These are phyloP conservation scores for Polyporus tsugae DNA, from an alignment of 1,284 basidiomycete species.

Conservation along the genomic window DNA sequence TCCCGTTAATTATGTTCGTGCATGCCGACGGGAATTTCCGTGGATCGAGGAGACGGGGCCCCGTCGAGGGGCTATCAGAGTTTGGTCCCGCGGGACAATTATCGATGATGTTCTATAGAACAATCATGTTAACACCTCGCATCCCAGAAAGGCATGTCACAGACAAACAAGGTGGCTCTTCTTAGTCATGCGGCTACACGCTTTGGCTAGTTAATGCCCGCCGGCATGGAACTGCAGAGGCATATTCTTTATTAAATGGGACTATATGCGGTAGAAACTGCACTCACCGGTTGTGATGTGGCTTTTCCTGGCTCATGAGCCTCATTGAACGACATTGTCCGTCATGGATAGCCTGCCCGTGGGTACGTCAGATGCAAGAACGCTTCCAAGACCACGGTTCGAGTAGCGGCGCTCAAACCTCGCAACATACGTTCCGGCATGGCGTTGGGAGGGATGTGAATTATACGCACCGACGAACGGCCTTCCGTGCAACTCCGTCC, in stretches of 20 bases:
- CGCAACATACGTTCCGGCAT: not conserved
- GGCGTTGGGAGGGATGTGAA: not conserved
- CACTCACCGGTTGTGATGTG: not conserved
- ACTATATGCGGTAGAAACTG: not conserved
- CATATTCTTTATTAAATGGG: constrained; percentile 3
- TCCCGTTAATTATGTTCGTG: constrained; percentile 30
- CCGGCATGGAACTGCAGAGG: not conserved
- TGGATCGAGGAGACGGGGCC: constrained; percentile 10
- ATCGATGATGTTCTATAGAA: constrained; percentile 13
- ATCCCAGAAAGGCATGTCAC: constrained; percentile 7
- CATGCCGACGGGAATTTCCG: constrained; percentile 16
- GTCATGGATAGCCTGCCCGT: not conserved
- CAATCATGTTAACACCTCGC: not conserved
- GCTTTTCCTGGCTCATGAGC: not conserved
- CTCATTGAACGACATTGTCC: not conserved
- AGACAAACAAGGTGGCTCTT: constrained; percentile 3
- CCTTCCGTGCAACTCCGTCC: not conserved
- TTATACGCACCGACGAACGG: not conserved
- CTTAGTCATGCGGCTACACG: constrained; percentile 9
- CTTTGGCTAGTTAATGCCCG: not conserved
- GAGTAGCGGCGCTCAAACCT: not conserved
- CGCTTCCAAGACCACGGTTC: not conserved
- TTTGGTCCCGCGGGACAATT: constrained; percentile 14
- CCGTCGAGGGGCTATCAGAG: constrained; percentile 13
- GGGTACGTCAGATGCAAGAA: not conserved